These are phyloP conservation scores for Solanum hybrid DNA, from an alignment of 305 asterid genomes.

Conservation along the genomic window DNA sequence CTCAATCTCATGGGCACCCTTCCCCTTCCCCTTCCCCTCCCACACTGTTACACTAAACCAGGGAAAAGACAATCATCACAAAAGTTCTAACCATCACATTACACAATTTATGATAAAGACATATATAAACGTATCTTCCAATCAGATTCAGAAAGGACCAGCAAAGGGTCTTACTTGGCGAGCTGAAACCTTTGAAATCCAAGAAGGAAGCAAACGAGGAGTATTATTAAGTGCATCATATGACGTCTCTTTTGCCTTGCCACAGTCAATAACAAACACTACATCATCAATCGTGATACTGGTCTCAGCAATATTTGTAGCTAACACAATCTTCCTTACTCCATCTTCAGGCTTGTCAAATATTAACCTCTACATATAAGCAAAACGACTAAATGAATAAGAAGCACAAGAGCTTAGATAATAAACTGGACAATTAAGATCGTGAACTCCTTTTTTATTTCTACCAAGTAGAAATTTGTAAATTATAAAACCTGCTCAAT, in stretches of 20 bases:
- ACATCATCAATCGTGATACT: slow-evolving; percentile 90
- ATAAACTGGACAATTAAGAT: neutral
- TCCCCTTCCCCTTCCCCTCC: neutral
- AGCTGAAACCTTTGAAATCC: slow-evolving; percentile 95
- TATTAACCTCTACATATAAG: slow-evolving; percentile 57
- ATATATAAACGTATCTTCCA: neutral
- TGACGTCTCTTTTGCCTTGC: slow-evolving; percentile 95
- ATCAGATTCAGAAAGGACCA: neutral
- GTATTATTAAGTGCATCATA: slow-evolving; percentile 95
- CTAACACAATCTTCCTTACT: slow-evolving; percentile 73
- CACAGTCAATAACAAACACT: slow-evolving; percentile 85
- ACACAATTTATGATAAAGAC: neutral
- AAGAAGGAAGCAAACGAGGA: slow-evolving; percentile 91
- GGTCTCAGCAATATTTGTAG: slow-evolving; percentile 97
- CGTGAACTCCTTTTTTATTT: neutral
- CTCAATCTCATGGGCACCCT: neutral
- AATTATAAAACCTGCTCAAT: neutral
- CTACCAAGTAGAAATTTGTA: neutral
- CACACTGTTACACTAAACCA: neutral
- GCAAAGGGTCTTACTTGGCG: slow-evolving; percentile 52
- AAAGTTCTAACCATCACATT: neutral
- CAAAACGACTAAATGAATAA: neutral
- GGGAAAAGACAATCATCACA: neutral
- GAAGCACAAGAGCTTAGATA: neutral
- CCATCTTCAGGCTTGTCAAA: slow-evolving; percentile 79